phyloP scores from a whole-genome alignment of 768 basidiomycete species.

The Tubosaeta brunneosetosa region DNA sequence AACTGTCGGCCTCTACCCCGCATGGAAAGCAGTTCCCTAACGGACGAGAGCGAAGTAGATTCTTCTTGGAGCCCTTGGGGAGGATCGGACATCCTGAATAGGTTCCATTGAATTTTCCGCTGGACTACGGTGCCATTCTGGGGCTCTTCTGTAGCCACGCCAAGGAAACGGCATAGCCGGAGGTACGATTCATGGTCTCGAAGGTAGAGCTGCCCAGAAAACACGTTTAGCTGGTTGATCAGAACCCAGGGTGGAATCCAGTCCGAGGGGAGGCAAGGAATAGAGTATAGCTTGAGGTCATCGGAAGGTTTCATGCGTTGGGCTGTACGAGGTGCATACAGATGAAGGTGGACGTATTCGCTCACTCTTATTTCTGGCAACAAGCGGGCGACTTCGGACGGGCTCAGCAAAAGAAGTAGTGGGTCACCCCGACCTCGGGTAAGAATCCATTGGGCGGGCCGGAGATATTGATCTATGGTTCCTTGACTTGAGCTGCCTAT shows the following conservation, averaged over 20 bases:
- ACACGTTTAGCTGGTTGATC: not conserved
- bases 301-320: too few relatives aligned
- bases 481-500: too few relatives aligned
- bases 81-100: not conserved
- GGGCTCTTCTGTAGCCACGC: not conserved
- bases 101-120: not conserved
- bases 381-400: not conserved
- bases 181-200: not conserved
- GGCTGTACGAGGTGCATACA: not conserved
- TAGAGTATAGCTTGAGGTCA: too few relatives aligned
- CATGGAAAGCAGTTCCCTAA: slow-evolving; percentile 14
- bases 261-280: too few relatives aligned
- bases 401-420: slow-evolving; percentile 3
- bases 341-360: slow-evolving; percentile 1
- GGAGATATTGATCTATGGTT: not conserved
- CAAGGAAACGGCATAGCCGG: not conserved
- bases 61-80: not conserved
- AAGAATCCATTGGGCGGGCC: slow-evolving; percentile 3
- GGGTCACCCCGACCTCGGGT: not conserved
- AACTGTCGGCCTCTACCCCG: slow-evolving; percentile 37
- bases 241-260: too few relatives aligned
- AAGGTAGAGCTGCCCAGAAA: not conserved
- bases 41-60: slow-evolving; percentile 24
- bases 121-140: too few relatives aligned
- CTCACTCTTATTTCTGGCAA: not conserved